Evolutionary conservation across 768 basidiomycete genomes (phyloP), one percentile per base, ranked within the genome.

Genomic region (Russula earlei): DNA sequence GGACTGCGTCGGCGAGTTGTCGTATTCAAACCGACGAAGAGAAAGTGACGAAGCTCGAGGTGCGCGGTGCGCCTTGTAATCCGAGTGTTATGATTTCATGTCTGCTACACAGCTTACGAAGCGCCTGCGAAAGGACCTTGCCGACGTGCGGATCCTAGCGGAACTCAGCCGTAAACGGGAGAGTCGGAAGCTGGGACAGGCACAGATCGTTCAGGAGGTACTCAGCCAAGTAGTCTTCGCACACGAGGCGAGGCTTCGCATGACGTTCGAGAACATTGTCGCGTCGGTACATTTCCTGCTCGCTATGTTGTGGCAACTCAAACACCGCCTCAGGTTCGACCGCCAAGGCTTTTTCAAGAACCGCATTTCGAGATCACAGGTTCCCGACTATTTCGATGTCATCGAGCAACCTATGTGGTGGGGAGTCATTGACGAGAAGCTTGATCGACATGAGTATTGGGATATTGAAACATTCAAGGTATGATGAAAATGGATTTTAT

Each of bases 311-410:
- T 20, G 22, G 25, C 37, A 40, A 31, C 10, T 40, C 27, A 19
- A 41, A 27, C 27, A 7, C 27, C 44, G 8, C n/a, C 38, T 4
- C 62, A 95, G 92, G 8, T 65, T 79, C 46, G 93, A 97, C 66
- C 78, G 80, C 17, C 72, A 78, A 5, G 84, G 84, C 42, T 76
- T 83, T 59, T 98, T 98, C 71, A 80, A 81, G 56, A 80, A 84
- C 57, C 91, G 94, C 0, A 92, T 97, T 36, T 85, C 83, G 40
- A 83, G 75, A 62, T 72, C 70, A 1, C 81, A 87, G 38, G 91
- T 94, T 0, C 89, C 88, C 1, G 94, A 97, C 65, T 99, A 99
- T 67, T 91, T 87, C 65, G 85, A 91, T 44, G 74, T 96, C 34
- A 77, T 99, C 64, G 77, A 82, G 63, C 73, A 77, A 4, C 96